Evolutionary conservation across 164 flowering plant species (phyloP).

Genomic region (Magnolia officinalis): DNA sequence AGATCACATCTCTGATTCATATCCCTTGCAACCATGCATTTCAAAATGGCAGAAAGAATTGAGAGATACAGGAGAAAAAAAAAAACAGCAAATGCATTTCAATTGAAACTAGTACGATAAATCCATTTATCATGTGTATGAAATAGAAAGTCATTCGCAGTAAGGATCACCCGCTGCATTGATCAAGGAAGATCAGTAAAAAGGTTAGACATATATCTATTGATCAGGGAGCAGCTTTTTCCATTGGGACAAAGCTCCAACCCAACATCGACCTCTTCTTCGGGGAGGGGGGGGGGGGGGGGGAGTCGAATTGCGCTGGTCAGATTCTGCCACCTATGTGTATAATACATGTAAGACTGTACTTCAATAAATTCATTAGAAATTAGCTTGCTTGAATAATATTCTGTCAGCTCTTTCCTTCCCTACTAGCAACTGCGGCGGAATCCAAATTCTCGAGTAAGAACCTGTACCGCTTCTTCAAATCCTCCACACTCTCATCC

Average conservation of each 20-base stretch:
- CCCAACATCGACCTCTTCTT: not conserved
- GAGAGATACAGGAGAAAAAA: too few relatives aligned
- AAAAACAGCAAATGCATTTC: too few relatives aligned
- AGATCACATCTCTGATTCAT: too few relatives aligned
- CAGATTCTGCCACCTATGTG: not conserved
- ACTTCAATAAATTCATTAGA: conserved; percentile 8
- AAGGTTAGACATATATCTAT: not conserved
- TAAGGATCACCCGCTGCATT: too few relatives aligned
- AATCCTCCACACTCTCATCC: conserved; percentile 38
- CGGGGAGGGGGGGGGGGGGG: not conserved
- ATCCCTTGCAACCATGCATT: too few relatives aligned
- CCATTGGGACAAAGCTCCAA: not conserved
- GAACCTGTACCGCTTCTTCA: conserved; percentile 48
- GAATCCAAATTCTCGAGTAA: conserved; percentile 50
- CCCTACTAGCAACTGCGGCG: conserved; percentile 16
- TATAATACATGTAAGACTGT: conserved; percentile 6
- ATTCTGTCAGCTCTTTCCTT: conserved; percentile 6
- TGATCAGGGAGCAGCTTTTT: not conserved
- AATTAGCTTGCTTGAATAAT: not conserved
- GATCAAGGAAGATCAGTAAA: too few relatives aligned
- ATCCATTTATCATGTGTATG: too few relatives aligned
- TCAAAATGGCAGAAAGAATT: too few relatives aligned
- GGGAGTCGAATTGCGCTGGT: not conserved
- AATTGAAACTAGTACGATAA: too few relatives aligned
- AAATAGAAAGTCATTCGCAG: too few relatives aligned